Conservation (phyloP, 192 early-diverging fungal genomes). For the Coemansia sp. region DNA sequence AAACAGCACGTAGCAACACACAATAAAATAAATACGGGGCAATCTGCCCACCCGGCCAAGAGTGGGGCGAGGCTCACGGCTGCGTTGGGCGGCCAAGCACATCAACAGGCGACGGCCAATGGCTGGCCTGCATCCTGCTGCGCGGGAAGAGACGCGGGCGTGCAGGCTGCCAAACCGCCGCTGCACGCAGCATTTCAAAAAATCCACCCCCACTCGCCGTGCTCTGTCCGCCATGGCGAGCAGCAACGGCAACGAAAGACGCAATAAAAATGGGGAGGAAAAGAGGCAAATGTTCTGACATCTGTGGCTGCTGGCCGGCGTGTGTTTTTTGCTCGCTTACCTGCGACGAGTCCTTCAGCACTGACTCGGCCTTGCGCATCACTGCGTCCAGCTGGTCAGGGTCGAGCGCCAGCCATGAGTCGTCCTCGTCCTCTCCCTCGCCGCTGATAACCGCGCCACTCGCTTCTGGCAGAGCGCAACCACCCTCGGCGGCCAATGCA, state of each 20-base stretch:
- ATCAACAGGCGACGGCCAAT: constrained; percentile 1
- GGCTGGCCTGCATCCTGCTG: neutral
- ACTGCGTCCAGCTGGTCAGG: constrained; percentile 36
- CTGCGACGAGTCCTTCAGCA: constrained; percentile 31
- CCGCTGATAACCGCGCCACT: constrained; percentile 3
- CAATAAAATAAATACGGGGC: no score
- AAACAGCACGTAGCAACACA: neutral
- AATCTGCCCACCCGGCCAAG: neutral
- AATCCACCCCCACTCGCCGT: neutral
- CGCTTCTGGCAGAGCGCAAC: neutral
- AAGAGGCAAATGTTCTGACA: neutral
- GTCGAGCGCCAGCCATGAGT: constrained; percentile 44
- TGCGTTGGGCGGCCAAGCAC: neutral
- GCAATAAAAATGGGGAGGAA: neutral
- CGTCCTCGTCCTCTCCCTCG: constrained; percentile 33
- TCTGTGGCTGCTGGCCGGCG: neutral
- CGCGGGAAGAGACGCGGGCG: constrained; percentile 2
- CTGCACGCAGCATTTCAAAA: neutral
- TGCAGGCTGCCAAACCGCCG: neutral
- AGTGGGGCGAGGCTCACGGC: neutral
- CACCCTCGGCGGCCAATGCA: neutral
- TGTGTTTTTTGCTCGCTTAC: constrained; percentile 7
- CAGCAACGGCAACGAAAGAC: neutral
- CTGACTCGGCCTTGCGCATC: constrained; percentile 44
- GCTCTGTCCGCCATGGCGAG: neutral